Evolutionary conservation across 345 rosid genomes (phyloP), one percentile per base, ranked within the genome.

Genomic region (Triadica sebifera): DNA sequence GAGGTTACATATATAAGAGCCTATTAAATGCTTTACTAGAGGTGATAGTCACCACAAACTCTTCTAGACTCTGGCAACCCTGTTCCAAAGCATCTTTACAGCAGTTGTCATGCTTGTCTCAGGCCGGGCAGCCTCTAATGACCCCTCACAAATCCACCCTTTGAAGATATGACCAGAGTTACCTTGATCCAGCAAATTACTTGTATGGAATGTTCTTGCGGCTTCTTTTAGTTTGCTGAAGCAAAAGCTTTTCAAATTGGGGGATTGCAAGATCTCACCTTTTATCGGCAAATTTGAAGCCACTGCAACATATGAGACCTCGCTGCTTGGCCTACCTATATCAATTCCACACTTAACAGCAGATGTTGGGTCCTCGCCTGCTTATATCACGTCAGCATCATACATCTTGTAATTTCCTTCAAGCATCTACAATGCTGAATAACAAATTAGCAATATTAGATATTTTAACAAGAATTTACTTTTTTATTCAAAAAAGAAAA

Each of bases 61-160:
- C 81, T 70, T 74, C 78, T 49, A 69, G 81, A 55, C 81, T 78
- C 69, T 78, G 81, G 51, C 16, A 69, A 74, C 81, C 63, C 41
- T 74, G 74, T 39, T 69, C 67, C 56, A 8, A 34, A 78, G 74
- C 70, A 39, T 55, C 74, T 78, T 78, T 6, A 78, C 81, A 34
- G 81, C 81, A 69, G 74, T 78, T 15, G 70, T 59, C 45, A 64
- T 52, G 64, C 78, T 78, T 10, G 74, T 78, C 8, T 74, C 74
- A 5, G 78, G 62, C 75, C 12, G 62, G 16, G 51, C 78, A 34
- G 81, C 74, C 7, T 74, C 55, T 50, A 69, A 55, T 43, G 78
- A 59, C 55, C 62, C 62, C 34, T 78, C 71, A 24, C 74, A 74
- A 8, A 78, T 57, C 77, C 77, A 78, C 19, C 78, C 81, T 74